Conservation (phyloP, 225 moss, liverwort and hornwort species). For the Polytrichum commune region DNA sequence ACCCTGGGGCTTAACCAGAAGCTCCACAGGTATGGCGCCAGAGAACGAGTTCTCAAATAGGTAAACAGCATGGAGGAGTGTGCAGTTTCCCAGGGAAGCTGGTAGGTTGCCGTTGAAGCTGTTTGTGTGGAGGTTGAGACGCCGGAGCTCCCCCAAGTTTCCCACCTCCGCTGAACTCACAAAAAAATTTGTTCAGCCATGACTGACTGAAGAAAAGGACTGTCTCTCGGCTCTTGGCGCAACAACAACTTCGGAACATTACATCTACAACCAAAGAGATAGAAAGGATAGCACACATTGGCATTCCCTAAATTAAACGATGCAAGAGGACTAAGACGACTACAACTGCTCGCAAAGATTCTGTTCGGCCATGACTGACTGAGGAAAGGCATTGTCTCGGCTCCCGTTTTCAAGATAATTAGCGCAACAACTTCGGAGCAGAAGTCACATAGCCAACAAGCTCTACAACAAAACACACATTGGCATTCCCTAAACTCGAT, state of each 20-base stretch:
- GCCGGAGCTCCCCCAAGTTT: conserved; percentile 57
- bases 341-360: neutral
- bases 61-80: conserved; percentile 53
- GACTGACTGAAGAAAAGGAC: neutral
- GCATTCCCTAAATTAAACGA: too few relatives aligned
- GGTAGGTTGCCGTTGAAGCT: conserved; percentile 74
- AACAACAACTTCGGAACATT: too few relatives aligned
- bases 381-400: too few relatives aligned
- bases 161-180: conserved; percentile 59
- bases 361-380: neutral
- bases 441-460: too few relatives aligned
- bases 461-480: too few relatives aligned
- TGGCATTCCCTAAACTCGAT: too few relatives aligned
- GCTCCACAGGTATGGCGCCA: conserved; percentile 48
- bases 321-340: too few relatives aligned
- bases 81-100: conserved; percentile 61
- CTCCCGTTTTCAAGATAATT: too few relatives aligned
- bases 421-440: too few relatives aligned
- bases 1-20: conserved; percentile 40
- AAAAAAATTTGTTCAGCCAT: neutral
- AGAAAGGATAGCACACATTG: too few relatives aligned
- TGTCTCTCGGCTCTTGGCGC: too few relatives aligned
- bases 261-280: too few relatives aligned
- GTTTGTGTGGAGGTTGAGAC: conserved; percentile 73
- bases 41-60: conserved; percentile 70